Percentiles rank a stretch among this genome's conserved stretches.
Evolutionary conservation across 495 filamentous ascomycete species (phyloP).

Genomic region (Penicilliopsis zonata): DNA sequence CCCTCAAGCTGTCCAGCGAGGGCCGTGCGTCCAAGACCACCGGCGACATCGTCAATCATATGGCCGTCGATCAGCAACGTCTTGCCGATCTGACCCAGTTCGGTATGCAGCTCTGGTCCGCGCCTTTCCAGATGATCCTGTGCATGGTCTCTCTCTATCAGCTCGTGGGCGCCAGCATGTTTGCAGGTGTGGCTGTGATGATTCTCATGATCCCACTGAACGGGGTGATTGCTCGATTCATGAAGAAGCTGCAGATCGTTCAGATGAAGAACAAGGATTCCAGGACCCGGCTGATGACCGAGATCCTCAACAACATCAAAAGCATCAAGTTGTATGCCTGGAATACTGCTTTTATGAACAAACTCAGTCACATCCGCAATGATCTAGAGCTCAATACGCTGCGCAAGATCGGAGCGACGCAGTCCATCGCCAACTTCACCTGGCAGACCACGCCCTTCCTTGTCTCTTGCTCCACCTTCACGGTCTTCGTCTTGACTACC

Average conservation of each 20-base stretch:
- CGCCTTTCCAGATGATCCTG: conserved; percentile 89
- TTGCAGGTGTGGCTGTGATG: conserved; percentile 95
- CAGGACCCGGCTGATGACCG: conserved; percentile 84
- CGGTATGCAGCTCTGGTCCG: conserved; percentile 88
- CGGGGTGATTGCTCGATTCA: conserved; percentile 79
- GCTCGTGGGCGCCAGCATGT: conserved; percentile 83
- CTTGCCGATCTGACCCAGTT: conserved; percentile 93
- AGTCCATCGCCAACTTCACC: conserved; percentile 91
- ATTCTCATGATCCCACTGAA: conserved; percentile 96
- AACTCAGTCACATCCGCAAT: conserved; percentile 88
- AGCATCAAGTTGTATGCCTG: conserved; percentile 98
- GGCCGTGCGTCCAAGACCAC: conserved; percentile 84
- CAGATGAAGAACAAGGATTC: conserved; percentile 99
- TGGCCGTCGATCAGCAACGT: conserved; percentile 94
- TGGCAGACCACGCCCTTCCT: conserved; percentile 99
- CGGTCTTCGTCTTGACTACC: conserved; percentile 79
- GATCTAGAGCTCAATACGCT: conserved; percentile 91
- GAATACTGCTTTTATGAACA: conserved; percentile 94
- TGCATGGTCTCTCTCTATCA: conserved; percentile 96
- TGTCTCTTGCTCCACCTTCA: conserved; percentile 93
- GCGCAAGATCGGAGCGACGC: conserved; percentile 87
- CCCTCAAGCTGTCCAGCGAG: conserved; percentile 82
- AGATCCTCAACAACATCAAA: conserved; percentile 99
- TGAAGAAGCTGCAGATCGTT: conserved; percentile 87
- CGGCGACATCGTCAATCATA: conserved; percentile 97